Conservation (phyloP, 495 filamentous ascomycete species). For the Platismatia glauca region DNA sequence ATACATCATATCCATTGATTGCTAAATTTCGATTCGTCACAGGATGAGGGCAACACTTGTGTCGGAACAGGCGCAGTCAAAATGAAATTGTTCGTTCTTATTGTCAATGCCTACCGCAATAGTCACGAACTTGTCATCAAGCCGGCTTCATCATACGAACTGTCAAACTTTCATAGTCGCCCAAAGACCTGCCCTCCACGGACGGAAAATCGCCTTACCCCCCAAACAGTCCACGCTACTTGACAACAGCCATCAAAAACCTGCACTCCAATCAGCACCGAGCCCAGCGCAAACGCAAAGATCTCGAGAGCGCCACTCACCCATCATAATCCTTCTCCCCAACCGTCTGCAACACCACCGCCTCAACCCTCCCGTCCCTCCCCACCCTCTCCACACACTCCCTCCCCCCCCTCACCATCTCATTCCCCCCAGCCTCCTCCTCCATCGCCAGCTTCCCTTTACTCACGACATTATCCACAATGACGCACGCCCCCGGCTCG, state of each 20-base stretch:
- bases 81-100: no score
- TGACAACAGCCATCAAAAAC: slow-evolving; percentile 33
- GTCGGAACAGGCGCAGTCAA: no score
- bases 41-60: no score
- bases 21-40: no score
- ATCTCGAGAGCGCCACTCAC: neutral
- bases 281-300: no score
- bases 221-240: slow-evolving; percentile 1
- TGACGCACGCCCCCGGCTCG: slow-evolving; percentile 31
- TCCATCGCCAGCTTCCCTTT: slow-evolving; percentile 11
- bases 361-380: slow-evolving; percentile 37
- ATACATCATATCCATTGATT: no score
- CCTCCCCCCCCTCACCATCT: slow-evolving; percentile 19
- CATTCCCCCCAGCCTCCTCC: slow-evolving; percentile 22
- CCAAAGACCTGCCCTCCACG: no score
- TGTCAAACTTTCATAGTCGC: no score
- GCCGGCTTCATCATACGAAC: no score
- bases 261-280: neutral
- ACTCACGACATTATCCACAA: slow-evolving; percentile 43
- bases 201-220: no score
- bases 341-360: slow-evolving; percentile 41
- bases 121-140: no score
- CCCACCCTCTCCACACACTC: slow-evolving; percentile 39
- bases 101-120: no score
- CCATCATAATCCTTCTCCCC: slow-evolving; percentile 47